A percentile compares a stretch with the other conserved stretches of the same genome.
phyloP scores from a whole-genome alignment of 257 asterid genomes.

The Jaltomata sinuosa region DNA sequence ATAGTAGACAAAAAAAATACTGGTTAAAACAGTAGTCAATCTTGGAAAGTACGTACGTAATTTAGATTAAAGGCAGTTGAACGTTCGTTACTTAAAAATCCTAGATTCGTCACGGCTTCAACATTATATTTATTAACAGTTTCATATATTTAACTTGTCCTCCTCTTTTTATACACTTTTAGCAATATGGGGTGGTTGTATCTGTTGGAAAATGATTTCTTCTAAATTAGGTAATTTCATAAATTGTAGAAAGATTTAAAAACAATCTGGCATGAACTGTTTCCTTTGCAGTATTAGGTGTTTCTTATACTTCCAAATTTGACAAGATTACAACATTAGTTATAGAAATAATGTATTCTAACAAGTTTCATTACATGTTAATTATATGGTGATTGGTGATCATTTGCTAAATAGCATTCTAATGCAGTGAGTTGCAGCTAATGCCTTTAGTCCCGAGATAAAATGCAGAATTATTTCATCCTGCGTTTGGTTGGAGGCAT shows the following conservation, averaged over 20 bases:
- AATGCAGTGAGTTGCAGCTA: neutral
- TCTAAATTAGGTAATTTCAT: neutral
- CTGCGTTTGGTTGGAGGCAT: too few relatives aligned
- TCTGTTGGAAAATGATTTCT: neutral
- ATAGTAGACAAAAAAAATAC: too few relatives aligned
- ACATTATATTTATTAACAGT: too few relatives aligned
- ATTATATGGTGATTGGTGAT: neutral
- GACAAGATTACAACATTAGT: neutral
- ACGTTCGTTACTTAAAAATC: too few relatives aligned
- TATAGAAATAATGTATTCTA: neutral
- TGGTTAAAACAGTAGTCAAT: too few relatives aligned
- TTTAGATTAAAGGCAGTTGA: too few relatives aligned
- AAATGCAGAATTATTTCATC: too few relatives aligned
- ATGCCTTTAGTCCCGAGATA: too few relatives aligned
- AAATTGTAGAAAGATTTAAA: neutral
- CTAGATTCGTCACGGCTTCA: too few relatives aligned
- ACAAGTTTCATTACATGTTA: neutral
- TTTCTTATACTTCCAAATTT: neutral
- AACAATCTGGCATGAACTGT: neutral
- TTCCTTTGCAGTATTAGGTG: neutral
- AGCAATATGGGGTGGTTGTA: neutral
- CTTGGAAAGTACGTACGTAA: too few relatives aligned
- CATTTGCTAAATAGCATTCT: neutral
- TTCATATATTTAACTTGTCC: neutral
- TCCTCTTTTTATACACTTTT: neutral